Evolutionary conservation across 2,329 filamentous ascomycete species (phyloP).

Genomic region (Sclerotinia borealis): DNA sequence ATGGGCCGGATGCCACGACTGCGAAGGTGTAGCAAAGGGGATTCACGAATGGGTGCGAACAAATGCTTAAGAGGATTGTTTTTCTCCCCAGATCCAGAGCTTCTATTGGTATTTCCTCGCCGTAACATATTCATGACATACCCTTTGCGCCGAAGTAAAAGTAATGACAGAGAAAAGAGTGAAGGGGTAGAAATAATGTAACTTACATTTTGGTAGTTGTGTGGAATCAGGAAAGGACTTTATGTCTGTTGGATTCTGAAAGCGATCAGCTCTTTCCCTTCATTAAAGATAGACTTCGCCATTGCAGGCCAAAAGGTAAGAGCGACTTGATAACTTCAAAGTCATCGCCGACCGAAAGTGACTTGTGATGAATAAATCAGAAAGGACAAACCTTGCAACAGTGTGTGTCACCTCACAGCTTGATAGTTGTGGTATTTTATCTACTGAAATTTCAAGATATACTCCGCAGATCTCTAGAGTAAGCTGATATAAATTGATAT

Average conservation of each 20-base stretch:
- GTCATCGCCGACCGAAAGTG: background rate
- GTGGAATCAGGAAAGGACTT: background rate
- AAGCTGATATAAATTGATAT: too few species aligned
- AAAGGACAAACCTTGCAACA: background rate
- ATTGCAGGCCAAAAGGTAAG: background rate
- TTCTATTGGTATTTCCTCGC: constrained; percentile 3
- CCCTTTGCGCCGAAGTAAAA: background rate
- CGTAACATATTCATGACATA: background rate
- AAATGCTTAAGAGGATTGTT: constrained; percentile 6
- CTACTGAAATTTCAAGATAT: background rate
- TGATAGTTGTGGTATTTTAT: background rate
- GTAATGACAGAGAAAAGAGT: background rate
- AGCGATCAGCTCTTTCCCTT: constrained; percentile 3
- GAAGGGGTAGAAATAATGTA: background rate
- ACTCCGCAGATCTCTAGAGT: background rate
- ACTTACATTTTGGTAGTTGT: constrained; percentile 7
- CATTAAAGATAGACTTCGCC: background rate
- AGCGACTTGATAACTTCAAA: background rate
- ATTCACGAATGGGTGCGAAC: background rate
- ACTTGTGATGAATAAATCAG: background rate
- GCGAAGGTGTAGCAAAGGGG: background rate
- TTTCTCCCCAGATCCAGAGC: constrained; percentile 6
- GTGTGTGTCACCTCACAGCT: background rate
- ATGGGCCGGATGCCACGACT: background rate
- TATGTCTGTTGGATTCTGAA: background rate